Percentiles rank a stretch among this genome's conserved stretches.
phyloP scores from a whole-genome alignment of 1,284 basidiomycete genomes.

The Albatrellus sp. region DNA sequence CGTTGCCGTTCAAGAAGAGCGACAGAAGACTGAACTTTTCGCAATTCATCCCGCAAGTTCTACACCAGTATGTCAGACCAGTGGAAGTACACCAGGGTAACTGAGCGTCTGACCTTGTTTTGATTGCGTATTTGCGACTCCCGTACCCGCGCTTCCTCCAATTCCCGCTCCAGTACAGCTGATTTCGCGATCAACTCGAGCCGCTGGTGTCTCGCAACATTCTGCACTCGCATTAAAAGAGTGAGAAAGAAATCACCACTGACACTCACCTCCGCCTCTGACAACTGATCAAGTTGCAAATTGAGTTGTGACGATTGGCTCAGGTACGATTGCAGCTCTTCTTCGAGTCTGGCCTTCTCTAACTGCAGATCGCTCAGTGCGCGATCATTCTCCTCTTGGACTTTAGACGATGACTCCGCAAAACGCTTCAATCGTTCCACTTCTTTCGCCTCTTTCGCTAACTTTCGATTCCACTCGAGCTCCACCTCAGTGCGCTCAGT shows the following conservation, averaged over 20 bases:
- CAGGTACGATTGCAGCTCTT: conserved; percentile 33
- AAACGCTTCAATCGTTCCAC: conserved; percentile 57
- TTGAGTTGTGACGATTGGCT: conserved; percentile 36
- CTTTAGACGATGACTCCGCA: conserved; percentile 44
- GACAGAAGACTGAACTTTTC: conserved; percentile 85
- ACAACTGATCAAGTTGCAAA: conserved; percentile 34
- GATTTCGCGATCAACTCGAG: conserved; percentile 32
- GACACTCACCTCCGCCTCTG: conserved; percentile 47
- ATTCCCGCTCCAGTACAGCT: conserved; percentile 36
- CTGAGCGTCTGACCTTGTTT: conserved; percentile 51
- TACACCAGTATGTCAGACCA: conserved; percentile 17
- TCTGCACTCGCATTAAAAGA: conserved; percentile 21
- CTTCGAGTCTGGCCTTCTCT: conserved; percentile 40
- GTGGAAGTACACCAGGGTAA: not conserved
- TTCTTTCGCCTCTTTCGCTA: conserved; percentile 66
- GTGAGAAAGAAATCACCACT: no score
- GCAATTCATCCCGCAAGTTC: conserved; percentile 82
- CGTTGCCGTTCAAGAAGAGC: conserved; percentile 82
- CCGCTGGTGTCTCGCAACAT: conserved; percentile 27
- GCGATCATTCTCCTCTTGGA: conserved; percentile 47
- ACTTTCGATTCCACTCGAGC: conserved; percentile 72
- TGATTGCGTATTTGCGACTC: conserved; percentile 54
- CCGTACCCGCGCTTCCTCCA: conserved; percentile 52
- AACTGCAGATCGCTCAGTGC: conserved; percentile 38
- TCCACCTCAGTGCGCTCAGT: conserved; percentile 71